A percentile compares a stretch with the other conserved stretches of the same genome.
phyloP scores from a whole-genome alignment of 2,329 filamentous ascomycete species.

The Acrocalymma vagum region DNA sequence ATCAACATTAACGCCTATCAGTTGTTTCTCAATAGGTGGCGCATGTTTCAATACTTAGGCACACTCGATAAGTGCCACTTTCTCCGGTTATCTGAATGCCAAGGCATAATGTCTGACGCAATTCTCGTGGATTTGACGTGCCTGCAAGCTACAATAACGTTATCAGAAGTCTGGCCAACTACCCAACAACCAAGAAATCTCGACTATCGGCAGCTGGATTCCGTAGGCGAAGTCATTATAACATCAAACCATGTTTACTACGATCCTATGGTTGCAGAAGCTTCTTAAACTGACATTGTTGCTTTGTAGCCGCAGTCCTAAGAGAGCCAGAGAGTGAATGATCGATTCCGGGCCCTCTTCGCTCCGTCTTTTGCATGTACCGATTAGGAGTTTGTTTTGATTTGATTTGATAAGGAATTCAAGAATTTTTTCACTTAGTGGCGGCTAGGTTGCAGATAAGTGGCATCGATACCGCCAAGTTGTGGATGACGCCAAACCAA shows the following conservation, averaged over 20 bases:
- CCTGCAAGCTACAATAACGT: conserved; percentile 17
- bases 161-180: conserved; percentile 7
- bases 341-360: neutral
- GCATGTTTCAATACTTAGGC: too few species aligned
- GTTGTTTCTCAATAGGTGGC: too few species aligned
- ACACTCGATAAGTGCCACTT: too few species aligned
- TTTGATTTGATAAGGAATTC: too few species aligned
- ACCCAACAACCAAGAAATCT: neutral
- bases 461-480: conserved; percentile 8
- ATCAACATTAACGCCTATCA: too few species aligned
- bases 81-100: conserved; percentile 8
- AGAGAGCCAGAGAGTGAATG: neutral
- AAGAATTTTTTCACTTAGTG: too few species aligned
- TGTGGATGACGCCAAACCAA: conserved; percentile 3
- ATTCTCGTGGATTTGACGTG: conserved; percentile 26
- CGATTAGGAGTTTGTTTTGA: too few species aligned
- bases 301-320: neutral
- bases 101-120: conserved; percentile 24
- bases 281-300: neutral
- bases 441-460: too few species aligned
- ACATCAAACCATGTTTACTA: neutral
- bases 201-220: neutral
- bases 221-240: neutral
- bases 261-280: neutral
- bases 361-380: too few species aligned